Evolutionary conservation across 768 basidiomycete genomes (phyloP).

Genomic region (Russula emetica): DNA sequence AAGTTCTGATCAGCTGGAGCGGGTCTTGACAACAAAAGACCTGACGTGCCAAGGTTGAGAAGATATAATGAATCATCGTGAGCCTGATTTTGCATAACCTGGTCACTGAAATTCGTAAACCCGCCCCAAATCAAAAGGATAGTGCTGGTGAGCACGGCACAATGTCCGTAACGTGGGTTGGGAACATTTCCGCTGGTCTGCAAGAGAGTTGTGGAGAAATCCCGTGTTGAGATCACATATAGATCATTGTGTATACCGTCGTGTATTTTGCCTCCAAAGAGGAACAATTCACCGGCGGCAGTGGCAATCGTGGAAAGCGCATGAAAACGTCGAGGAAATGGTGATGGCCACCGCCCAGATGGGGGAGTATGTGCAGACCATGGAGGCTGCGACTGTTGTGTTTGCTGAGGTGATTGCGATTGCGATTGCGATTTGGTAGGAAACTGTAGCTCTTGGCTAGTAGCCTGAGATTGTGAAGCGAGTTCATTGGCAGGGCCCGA

Average conservation of each 20-base stretch:
- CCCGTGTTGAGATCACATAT: slow-evolving; percentile 76
- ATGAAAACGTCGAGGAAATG: slow-evolving; percentile 95
- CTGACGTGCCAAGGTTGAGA: slow-evolving; percentile 77
- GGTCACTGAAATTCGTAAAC: slow-evolving; percentile 82
- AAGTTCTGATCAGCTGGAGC: not conserved
- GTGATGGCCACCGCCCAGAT: slow-evolving; percentile 53
- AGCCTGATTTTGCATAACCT: slow-evolving; percentile 56
- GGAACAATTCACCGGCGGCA: slow-evolving; percentile 79
- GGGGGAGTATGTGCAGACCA: no score
- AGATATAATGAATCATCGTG: slow-evolving; percentile 93
- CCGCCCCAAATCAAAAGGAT: slow-evolving; percentile 93
- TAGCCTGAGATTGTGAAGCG: no score
- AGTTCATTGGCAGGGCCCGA: no score
- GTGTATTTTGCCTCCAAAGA: slow-evolving; percentile 94
- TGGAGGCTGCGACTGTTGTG: no score
- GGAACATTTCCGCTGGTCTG: no score
- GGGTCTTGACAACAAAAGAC: slow-evolving; percentile 4
- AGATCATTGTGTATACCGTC: slow-evolving; percentile 86
- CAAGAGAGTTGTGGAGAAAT: slow-evolving; percentile 75
- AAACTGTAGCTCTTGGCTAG: no score
- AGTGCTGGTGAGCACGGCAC: slow-evolving; percentile 87
- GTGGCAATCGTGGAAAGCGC: slow-evolving; percentile 77
- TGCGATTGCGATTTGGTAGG: no score
- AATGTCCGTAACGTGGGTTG: slow-evolving; percentile 82
- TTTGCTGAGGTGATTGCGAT: no score